phyloP scores from a whole-genome alignment of 805 yeast species.

The Nakazawaea laoshanensis region DNA sequence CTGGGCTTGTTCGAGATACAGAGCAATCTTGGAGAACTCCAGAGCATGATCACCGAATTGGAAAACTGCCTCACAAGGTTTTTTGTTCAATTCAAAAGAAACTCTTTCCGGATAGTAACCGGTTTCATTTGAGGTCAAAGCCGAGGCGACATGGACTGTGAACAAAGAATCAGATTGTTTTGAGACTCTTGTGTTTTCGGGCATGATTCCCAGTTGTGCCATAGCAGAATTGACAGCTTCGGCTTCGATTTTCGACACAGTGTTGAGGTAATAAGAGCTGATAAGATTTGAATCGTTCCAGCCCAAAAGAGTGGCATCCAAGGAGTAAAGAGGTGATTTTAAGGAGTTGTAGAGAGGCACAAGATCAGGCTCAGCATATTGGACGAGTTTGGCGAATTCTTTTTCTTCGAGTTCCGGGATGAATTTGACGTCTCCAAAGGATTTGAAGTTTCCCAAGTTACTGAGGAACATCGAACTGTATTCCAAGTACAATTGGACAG shows the following conservation, averaged over 20 bases:
- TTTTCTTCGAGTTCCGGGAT: constrained; percentile 51
- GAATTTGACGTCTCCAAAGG: constrained; percentile 85
- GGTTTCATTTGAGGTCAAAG: constrained; percentile 37
- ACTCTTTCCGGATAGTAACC: constrained; percentile 40
- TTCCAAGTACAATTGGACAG: constrained; percentile 45
- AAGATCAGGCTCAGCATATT: constrained; percentile 26
- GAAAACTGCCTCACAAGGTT: constrained; percentile 34
- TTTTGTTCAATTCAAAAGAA: constrained; percentile 30
- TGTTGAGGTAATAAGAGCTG: constrained; percentile 60
- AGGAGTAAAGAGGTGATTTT: constrained; percentile 39
- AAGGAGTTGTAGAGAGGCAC: constrained; percentile 32
- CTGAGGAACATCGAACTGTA: constrained; percentile 69
- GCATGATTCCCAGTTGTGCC: constrained; percentile 56
- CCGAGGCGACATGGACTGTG: constrained; percentile 63
- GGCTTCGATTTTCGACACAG: constrained; percentile 50
- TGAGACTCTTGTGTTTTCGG: constrained; percentile 72
- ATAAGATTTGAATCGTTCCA: constrained; percentile 73
- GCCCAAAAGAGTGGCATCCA: constrained; percentile 53
- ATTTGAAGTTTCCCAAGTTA: constrained; percentile 73
- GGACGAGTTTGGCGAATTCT: constrained; percentile 42
- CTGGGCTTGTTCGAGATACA: constrained; percentile 47
- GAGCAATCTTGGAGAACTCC: constrained; percentile 55
- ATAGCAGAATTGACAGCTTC: constrained; percentile 59
- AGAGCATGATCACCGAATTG: constrained; percentile 70
- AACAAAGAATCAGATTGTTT: constrained; percentile 42